These are phyloP conservation scores for Aspergillus glaucus DNA, from an alignment of 2,329 filamentous ascomycete species.

Conservation along the genomic window DNA sequence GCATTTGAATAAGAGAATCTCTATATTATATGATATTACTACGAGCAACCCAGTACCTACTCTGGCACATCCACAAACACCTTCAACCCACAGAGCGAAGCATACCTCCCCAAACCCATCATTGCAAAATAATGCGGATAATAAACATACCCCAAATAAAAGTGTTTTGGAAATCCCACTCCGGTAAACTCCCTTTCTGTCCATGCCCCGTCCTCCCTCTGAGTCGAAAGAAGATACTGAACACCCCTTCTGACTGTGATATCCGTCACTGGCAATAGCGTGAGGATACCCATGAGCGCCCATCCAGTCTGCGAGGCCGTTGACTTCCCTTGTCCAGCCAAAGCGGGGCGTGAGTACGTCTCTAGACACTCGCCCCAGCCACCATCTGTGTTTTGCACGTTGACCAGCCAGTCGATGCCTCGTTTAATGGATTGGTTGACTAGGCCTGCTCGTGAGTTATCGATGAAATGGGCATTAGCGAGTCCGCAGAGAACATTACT, in stretches of 20 bases:
- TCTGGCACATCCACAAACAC: constrained; percentile 4
- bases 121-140: neutral
- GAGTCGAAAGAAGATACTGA: constrained; percentile 9
- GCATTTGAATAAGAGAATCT: too few species aligned
- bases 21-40: too few species aligned
- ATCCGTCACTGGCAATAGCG: constrained; percentile 6
- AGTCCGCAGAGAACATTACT: constrained; percentile 26
- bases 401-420: constrained; percentile 17
- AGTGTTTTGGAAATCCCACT: constrained; percentile 16
- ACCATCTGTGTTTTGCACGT: constrained; percentile 23
- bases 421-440: neutral
- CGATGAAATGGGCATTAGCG: constrained; percentile 10
- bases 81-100: neutral
- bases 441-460: neutral
- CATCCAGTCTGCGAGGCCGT: constrained; percentile 30
- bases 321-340: constrained; percentile 10
- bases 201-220: constrained; percentile 10
- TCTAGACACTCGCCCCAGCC: constrained; percentile 26
- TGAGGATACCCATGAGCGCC: constrained; percentile 24
- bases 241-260: constrained; percentile 11
- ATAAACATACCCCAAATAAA: neutral
- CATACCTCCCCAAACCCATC: neutral
- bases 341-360: constrained; percentile 14
- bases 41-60: neutral
- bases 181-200: constrained; percentile 10